Conservation (phyloP, 2,329 filamentous ascomycete genomes). For the Nemania bipapillata region DNA sequence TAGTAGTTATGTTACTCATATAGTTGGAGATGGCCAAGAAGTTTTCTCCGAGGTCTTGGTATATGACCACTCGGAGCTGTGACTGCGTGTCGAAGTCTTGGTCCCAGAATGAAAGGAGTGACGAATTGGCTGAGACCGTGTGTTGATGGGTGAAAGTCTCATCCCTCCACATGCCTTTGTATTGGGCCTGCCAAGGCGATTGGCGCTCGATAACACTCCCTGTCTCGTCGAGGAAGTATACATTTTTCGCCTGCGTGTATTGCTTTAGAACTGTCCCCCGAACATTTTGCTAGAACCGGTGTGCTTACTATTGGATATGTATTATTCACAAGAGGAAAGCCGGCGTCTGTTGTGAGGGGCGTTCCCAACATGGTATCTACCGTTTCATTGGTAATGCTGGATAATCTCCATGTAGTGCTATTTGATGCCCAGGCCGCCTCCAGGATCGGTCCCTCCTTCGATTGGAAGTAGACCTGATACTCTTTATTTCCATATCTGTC, state of each 20-base stretch:
- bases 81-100: neutral
- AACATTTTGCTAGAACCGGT: neutral
- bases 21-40: neutral
- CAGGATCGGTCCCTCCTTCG: neutral
- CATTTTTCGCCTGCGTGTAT: neutral
- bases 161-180: neutral
- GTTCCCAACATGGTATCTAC: conserved; percentile 1
- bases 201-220: neutral
- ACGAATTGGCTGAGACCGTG: neutral
- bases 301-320: neutral
- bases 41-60: neutral
- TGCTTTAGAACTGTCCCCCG: neutral
- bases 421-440: conserved; percentile 6
- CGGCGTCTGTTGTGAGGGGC: neutral
- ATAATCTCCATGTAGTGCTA: neutral
- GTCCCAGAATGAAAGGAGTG: neutral
- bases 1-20: neutral
- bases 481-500: neutral
- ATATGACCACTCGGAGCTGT: neutral
- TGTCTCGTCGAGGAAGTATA: neutral
- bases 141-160: neutral
- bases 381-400: neutral
- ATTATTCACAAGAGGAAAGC: neutral
- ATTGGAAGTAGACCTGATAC: conserved; percentile 3
- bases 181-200: neutral